Evolutionary conservation across 129 eudicot genomes (phyloP).

Genomic region (Kitagawia praeruptora): DNA sequence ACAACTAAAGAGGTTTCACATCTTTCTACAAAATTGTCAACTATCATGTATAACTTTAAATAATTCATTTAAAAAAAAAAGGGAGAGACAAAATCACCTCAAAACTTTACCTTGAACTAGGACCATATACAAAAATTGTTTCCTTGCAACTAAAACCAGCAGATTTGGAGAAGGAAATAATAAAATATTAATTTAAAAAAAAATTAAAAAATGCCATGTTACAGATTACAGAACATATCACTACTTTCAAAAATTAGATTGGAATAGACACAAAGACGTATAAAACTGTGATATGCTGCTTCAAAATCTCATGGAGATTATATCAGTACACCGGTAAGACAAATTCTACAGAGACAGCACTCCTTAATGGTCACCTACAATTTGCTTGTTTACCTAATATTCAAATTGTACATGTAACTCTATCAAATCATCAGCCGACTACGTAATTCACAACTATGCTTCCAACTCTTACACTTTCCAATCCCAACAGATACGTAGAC

Average conservation of each 20-base stretch:
- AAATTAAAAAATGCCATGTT: not conserved
- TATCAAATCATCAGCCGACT: not conserved
- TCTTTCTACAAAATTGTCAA: no score
- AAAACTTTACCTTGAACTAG: not conserved
- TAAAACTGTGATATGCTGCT: not conserved
- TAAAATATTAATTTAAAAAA: no score
- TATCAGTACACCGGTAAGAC: not conserved
- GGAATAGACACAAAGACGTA: not conserved
- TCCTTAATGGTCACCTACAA: not conserved
- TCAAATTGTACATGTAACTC: not conserved
- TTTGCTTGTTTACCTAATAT: not conserved
- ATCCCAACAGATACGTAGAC: not conserved
- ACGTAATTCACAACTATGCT: conserved; percentile 7
- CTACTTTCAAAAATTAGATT: not conserved
- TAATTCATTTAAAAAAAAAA: no score
- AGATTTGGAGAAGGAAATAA: no score
- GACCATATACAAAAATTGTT: not conserved
- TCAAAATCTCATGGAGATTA: not conserved
- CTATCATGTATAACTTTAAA: no score
- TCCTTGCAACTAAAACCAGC: not conserved
- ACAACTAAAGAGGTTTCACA: no score
- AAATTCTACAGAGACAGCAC: not conserved
- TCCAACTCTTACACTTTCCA: not conserved
- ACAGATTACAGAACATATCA: not conserved
- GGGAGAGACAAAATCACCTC: no score